Base-by-base conservation (phyloP, 176 grass and related monocot species). In the Paspalum notatum region DNA sequence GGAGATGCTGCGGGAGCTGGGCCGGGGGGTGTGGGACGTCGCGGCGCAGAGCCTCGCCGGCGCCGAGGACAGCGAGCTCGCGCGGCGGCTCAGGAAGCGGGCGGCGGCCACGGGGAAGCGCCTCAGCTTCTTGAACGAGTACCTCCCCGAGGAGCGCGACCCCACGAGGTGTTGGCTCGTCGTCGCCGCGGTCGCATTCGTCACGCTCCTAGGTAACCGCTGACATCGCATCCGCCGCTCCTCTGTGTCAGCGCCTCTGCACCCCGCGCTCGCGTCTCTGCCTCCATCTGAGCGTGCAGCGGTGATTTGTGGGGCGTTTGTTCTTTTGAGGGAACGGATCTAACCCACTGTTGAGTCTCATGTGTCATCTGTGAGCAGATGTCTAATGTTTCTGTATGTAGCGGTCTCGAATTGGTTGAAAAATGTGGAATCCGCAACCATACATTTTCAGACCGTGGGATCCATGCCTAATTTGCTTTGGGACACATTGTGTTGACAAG, bases 81-180 rank as follows among this genome's bases (percentile, higher is more conserved):
- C 77, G n/a, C 90, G 90, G 75, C 85, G 78, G 71, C 79, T 98
- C 55, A 80, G 86, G 68, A 63, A 80, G 25, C 88, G 85, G 20
- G 76, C 85, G 32, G 40, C 71, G 5, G 85, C 74, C 50, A 89
- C 58, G 39, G 91, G 81, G 8, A 70, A 87, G 79, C 85, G 68
- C 66, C 83, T 98, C 72, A 89, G 84, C 70, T 98, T 98, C 88
- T 89, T 98, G 86, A 98, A 98, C 84, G 92, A 95, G 78, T 98
- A 89, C 90, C 89, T 98, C 66, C 96, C 96, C 1, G 96, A 98
- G 88, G 96, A 98, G 76, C 92, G 93, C 44, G 96, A 98, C 77
- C 96, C 96, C 47, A 74, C 72, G 54, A 90, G 91, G 53, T 89
- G 92, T 3, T 98, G 96, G 96, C 71, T 72, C 46, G 68, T 95